phyloP scores from a whole-genome alignment of 108 stramenopile species.

The Discostella pseudostelligera region DNA sequence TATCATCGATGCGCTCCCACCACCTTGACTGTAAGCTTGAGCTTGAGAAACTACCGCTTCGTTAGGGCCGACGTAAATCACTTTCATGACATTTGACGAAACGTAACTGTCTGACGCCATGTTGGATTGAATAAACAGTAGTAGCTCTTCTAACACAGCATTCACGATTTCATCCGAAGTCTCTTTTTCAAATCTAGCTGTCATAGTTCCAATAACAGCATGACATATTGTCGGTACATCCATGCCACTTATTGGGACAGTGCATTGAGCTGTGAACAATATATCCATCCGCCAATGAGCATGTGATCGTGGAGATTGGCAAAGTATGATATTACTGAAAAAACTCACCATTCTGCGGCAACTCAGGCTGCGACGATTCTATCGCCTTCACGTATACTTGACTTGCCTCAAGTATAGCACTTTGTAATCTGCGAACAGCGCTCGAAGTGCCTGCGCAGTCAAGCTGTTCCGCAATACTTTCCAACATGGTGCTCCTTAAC shows the following conservation, averaged over 20 bases:
- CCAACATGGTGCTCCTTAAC: constrained; percentile 29
- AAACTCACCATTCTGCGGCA: constrained; percentile 10
- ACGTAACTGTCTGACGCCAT: constrained; percentile 38
- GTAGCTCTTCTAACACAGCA: constrained; percentile 15
- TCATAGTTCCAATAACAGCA: constrained; percentile 34
- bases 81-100: constrained; percentile 20
- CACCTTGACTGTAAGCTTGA: constrained; percentile 3
- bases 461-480: constrained; percentile 17
- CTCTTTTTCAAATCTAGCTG: constrained; percentile 12
- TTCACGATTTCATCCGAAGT: constrained; percentile 8
- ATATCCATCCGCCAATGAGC: too few species aligned
- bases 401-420: neutral
- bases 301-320: too few species aligned
- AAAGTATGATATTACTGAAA: too few species aligned
- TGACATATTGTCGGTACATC: constrained; percentile 29
- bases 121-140: constrained; percentile 25
- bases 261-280: constrained; percentile 21
- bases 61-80: constrained; percentile 29
- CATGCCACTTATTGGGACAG: constrained; percentile 8
- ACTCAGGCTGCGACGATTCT: constrained; percentile 16
- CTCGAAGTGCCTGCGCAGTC: constrained; percentile 17
- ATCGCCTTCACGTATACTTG: constrained; percentile 22
- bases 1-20: constrained; percentile 7
- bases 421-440: constrained; percentile 3
- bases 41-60: constrained; percentile 1